Base-by-base conservation (phyloP, 208 protist species). In the Trypanosoma avium region DNA sequence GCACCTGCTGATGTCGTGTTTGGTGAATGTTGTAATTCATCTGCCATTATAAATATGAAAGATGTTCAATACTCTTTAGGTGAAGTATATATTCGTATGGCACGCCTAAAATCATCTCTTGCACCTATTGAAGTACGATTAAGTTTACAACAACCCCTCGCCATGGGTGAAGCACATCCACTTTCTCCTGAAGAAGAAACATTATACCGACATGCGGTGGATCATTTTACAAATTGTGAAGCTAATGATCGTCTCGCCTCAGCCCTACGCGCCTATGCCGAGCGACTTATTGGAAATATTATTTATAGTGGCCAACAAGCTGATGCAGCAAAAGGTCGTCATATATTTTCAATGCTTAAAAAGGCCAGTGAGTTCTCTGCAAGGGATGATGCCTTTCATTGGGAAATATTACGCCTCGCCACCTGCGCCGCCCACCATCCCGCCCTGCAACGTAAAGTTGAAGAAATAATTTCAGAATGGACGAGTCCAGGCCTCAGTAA, bases 321-420 rank as follows among this genome's bases (percentile, higher is more conserved):
- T 4, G 60, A 74, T 19, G 52, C 29, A 32, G 61, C 67, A 3
- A 69, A 64, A 26, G 73, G 73, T 24, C 66, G 75, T 12, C 64
- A 75, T 61, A 73, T 89, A 45, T 59, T 48, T 26, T 65, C 71
- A 8, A 58, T 83, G 36, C 65, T 93, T 17, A 60, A 60, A 10
- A 77, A 79, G 57, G 76, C 74, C 0, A 57, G 67, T 17, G 69
- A 77, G 36, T 68, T 77, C 15, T 48, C 30, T 0, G 6, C 15
- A 29, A 13, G 60, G 43, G 22, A 40, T 35, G 58, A 61, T 55
- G 52, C 61, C 70, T 6, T 66, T 0, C 72, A 88, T 54, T 88
- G 77, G 80, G 77, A 93, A 66, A 69, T 77, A 17, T 59, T 90
- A 64, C 82, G 83, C 1, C 69, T 93, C 36, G 73, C 76, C 75